Evolutionary conservation across 257 asterid genomes (phyloP).

Genomic region (Primulina huaijiensis): DNA sequence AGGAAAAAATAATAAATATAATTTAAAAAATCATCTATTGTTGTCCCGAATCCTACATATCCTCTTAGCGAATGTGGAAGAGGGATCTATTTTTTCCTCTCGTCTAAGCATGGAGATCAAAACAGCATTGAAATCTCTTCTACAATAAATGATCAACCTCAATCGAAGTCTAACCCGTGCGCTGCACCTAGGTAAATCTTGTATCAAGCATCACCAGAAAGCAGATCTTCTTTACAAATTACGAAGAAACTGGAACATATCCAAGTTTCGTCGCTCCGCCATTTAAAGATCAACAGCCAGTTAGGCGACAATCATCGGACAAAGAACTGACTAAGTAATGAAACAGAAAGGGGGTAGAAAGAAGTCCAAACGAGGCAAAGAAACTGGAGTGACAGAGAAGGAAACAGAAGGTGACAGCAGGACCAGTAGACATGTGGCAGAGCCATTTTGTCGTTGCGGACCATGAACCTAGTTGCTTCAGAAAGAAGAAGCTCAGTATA

Average conservation of each 20-base stretch:
- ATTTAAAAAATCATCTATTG: not conserved
- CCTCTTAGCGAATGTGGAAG: slow-evolving; percentile 3
- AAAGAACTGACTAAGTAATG: not conserved
- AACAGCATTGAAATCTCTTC: not conserved
- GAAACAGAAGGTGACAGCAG: not conserved
- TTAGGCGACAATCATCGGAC: not conserved
- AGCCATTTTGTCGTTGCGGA: no score
- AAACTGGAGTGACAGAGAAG: not conserved
- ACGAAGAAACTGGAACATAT: no score
- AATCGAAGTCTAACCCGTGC: not conserved
- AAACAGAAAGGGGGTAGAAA: not conserved
- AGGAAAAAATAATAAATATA: no score
- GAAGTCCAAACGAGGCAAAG: not conserved
- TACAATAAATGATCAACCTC: not conserved
- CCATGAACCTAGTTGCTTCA: no score
- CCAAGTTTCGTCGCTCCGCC: not conserved
- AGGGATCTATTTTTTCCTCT: not conserved
- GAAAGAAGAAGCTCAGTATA: no score
- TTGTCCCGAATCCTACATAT: not conserved
- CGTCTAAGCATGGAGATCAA: not conserved
- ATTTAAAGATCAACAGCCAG: not conserved
- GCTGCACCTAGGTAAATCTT: not conserved
- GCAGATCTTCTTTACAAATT: not conserved
- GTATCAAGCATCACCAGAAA: not conserved
- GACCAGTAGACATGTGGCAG: not conserved